Evolutionary conservation across 805 yeast genomes (phyloP), one percentile per base, ranked within the genome.

Genomic region (Metschnikowia continentalis): DNA sequence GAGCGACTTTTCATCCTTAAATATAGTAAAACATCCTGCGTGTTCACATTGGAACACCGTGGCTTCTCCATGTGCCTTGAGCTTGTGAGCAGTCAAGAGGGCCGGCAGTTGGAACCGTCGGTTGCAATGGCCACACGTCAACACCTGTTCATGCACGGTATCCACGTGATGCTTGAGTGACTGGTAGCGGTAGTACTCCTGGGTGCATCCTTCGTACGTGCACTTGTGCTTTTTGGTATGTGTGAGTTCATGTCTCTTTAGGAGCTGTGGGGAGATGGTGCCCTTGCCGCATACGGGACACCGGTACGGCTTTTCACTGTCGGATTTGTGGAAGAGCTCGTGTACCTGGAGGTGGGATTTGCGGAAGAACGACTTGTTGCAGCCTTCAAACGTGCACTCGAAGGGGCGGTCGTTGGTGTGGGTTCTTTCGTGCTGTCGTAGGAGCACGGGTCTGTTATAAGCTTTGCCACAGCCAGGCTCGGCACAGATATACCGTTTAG

Each of bases 341-440:
- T 90, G 97, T 14, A 94, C 89, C 48, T 83, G 77, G 48, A 90
- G 73, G 69, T 90, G 95, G 56, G 90, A 91, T 51, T 84, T 86
- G 47, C 96, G 76, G 15, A 81, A 72, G 62, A 90, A 94, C 0
- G 84, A 65, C 54, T 80, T 80, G 0, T 68, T 73, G 67, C 99
- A 94, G 3, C 66, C 71, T 2, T 67, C 64, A 14, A 71, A 72
- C 5, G 72, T 68, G 66, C 97, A 88, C 35, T 65, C 66, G 61
- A 79, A 90, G 0, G 96, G 96, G 52, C 95, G 77, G 55, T 87
- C 92, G 55, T 82, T 80, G 4, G 90, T 81, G 66, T 90, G 97
- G 1, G 90, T 75, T 57, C 90, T 76, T 64, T 76, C 70, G 67
- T 90, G 99, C 60, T 89, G 96, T 35, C 84, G 88, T 46, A 94